Conservation (phyloP, 208 protist genomes). For the Leishmania arabica region DNA sequence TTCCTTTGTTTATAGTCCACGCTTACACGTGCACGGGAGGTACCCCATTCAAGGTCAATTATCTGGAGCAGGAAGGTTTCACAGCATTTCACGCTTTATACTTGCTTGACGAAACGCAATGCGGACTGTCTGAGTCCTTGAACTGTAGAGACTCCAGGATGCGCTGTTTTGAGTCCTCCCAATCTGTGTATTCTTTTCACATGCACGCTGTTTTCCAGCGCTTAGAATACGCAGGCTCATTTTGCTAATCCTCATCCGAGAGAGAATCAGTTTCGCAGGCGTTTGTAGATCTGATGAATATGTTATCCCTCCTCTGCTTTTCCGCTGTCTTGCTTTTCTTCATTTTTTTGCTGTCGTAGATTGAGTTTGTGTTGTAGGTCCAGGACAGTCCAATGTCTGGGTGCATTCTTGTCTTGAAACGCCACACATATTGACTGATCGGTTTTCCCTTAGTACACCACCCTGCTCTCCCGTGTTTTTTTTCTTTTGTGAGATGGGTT, state of each 20-base stretch:
- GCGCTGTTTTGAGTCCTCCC: background rate
- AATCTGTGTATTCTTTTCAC: background rate
- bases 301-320: background rate
- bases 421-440: background rate
- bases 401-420: background rate
- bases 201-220: background rate
- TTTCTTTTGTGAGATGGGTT: background rate
- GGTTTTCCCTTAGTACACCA: background rate
- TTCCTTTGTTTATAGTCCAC: background rate
- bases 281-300: background rate
- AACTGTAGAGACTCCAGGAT: background rate
- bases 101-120: background rate
- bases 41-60: background rate
- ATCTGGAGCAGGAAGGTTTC: background rate
- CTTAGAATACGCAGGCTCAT: background rate
- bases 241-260: background rate
- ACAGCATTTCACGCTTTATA: background rate
- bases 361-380: background rate
- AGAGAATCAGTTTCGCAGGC: background rate
- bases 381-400: background rate
- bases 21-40: background rate
- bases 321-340: background rate
- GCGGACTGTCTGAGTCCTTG: background rate
- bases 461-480: too few species aligned
- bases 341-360: background rate